These are phyloP conservation scores for Apocynum venetum DNA, from an alignment of 257 asterid species.

Conservation along the genomic window DNA sequence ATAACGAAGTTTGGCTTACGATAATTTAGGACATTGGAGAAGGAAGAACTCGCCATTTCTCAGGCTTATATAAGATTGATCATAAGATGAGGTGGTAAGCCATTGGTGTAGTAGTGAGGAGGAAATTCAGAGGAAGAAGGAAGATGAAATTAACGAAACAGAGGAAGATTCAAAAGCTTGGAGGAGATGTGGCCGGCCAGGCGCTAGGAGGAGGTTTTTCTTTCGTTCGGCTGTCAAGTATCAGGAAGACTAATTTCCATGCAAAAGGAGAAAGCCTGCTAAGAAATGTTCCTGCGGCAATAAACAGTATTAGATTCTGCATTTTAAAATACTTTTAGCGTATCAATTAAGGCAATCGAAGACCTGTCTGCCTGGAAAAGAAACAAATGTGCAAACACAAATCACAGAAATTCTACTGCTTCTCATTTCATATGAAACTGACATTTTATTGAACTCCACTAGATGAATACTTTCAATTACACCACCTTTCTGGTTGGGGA, in stretches of 20 bases:
- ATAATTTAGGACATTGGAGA: slow-evolving; percentile 15
- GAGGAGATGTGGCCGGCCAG: too few species aligned
- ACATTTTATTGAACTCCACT: neutral
- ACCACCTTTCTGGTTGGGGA: neutral
- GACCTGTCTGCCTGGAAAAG: slow-evolving; percentile 44
- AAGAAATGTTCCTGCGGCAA: neutral
- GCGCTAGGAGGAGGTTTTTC: too few species aligned
- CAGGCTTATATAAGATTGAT: slow-evolving; percentile 13
- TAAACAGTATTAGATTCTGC: neutral
- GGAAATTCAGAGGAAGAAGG: neutral
- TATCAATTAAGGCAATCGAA: slow-evolving; percentile 43
- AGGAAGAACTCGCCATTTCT: slow-evolving; percentile 28
- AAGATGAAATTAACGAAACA: neutral
- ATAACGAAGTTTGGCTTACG: slow-evolving; percentile 31
- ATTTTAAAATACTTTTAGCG: slow-evolving; percentile 22
- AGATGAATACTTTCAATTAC: neutral
- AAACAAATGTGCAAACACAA: neutral
- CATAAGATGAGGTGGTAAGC: too few species aligned
- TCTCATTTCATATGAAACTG: neutral
- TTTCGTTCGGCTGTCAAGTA: too few species aligned
- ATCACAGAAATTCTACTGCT: too few species aligned
- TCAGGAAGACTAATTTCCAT: too few species aligned
- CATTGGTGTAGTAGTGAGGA: too few species aligned
- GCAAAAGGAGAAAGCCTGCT: neutral
- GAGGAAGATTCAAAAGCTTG: too few species aligned